Conservation (phyloP, 2,329 filamentous ascomycete genomes). For the Pseudocercospora cruenta region DNA sequence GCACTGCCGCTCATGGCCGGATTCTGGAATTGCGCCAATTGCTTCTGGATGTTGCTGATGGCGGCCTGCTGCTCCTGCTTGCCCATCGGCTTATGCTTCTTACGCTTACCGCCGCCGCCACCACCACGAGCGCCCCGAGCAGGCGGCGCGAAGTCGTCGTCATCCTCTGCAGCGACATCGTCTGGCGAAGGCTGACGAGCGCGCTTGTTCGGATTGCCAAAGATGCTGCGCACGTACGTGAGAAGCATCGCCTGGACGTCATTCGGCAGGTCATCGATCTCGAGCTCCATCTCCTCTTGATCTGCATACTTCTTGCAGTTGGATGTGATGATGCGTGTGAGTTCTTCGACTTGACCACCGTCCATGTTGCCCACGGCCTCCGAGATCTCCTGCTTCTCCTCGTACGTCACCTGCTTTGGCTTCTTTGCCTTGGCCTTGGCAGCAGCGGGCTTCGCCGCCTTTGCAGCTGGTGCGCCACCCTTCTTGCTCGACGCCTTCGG, state of each 20-base stretch:
- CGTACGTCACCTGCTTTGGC: conserved; percentile 67
- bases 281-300: conserved; percentile 66
- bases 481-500: conserved; percentile 31
- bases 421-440: conserved; percentile 59
- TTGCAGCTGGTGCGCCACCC: conserved; percentile 27
- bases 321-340: conserved; percentile 86
- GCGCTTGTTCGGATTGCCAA: conserved; percentile 36
- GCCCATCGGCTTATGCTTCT: conserved; percentile 79
- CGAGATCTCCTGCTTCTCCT: conserved; percentile 91
- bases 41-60: conserved; percentile 65
- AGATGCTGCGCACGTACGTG: conserved; percentile 55
- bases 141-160: conserved; percentile 55
- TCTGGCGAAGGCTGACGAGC: conserved; percentile 35
- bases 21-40: conserved; percentile 49
- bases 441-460: conserved; percentile 46
- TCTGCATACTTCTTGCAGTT: conserved; percentile 71
- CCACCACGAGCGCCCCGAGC: conserved; percentile 25
- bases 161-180: conserved; percentile 42
- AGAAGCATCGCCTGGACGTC: conserved; percentile 60
- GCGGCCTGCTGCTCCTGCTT: conserved; percentile 71
- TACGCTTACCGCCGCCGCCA: conserved; percentile 54
- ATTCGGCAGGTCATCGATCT: conserved; percentile 62
- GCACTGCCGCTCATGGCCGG: conserved; percentile 28
- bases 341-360: conserved; percentile 74
- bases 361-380: conserved; percentile 62